Base-by-base conservation (phyloP, 2,329 filamentous ascomycete genomes). In the Ascochyta clinopodiicola region DNA sequence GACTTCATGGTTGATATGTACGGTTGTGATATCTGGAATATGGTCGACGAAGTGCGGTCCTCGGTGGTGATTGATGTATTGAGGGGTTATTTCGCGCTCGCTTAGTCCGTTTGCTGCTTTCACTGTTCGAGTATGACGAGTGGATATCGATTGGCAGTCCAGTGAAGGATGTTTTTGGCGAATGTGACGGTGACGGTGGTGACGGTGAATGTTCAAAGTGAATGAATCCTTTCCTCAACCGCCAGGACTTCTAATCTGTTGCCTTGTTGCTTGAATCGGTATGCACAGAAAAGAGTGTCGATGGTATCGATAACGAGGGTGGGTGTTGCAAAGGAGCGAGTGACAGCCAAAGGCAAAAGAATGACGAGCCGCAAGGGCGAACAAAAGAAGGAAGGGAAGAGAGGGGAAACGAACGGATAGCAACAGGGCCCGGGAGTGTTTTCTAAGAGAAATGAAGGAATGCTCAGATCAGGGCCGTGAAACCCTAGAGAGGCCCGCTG, bases 371-470 rank as follows among this genome's bases (percentile, higher is more conserved):
- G 61, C 63, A 63, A 67, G 65, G 61, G 65, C 52, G 44, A 60
- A 54, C 48, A 61, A 60, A 61, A 57, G 61, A 60, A 62, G 62
- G 58, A 49, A 52, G 60, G 61, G 59, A 50, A 57, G 53, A 59
- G 57, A 60, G 64, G 56, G 61, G 55, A 63, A 61, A 59, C 56
- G 57, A 65, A 63, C 56, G 63, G 63, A 63, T 71, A 69, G 63
- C 64, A 70, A 60, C 53, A 65, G 54, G 60, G 57, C 58, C 56
- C 60, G 59, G 62, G 59, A 57, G 60, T 68, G 65, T 67, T 67
- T 66, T 67, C 62, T 57, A 64, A 56, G 63, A 68, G 69, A 73
- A 66, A 73, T 75, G 72, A 75, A 75, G 71, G 71, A 71, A 73
- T 73, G 69, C 66, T 70, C 64, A 66, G 65, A 66, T 71, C 66